These are phyloP conservation scores for Fusarium nodosum DNA, from an alignment of 2,329 filamentous ascomycete species.

Conservation along the genomic window DNA sequence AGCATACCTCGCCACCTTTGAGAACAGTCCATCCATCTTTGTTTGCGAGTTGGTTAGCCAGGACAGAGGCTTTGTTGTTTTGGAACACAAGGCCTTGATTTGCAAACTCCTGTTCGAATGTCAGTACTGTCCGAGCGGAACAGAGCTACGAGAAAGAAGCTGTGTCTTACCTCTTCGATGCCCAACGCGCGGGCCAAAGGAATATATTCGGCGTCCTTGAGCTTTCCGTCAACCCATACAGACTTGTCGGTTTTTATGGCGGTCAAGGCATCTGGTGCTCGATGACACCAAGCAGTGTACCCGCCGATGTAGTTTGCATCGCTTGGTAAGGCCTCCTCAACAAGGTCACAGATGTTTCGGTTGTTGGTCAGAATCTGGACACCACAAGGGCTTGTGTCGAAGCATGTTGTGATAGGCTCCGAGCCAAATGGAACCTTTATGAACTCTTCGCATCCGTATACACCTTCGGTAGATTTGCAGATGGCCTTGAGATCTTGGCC, in stretches of 20 bases:
- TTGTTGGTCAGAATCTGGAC: conserved; percentile 27
- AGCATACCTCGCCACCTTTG: conserved; percentile 25
- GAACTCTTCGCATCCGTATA: conserved; percentile 24
- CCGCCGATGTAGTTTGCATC: conserved; percentile 16
- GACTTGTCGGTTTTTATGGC: conserved; percentile 19
- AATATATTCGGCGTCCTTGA: conserved; percentile 12
- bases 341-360: conserved; percentile 27
- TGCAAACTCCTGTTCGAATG: background rate
- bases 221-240: conserved; percentile 26
- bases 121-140: background rate
- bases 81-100: conserved; percentile 10
- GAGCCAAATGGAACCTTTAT: conserved; percentile 32
- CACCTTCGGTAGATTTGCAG: conserved; percentile 32
- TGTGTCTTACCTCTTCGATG: conserved; percentile 8
- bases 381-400: conserved; percentile 31
- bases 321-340: conserved; percentile 14
- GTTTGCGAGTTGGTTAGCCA: conserved; percentile 22
- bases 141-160: background rate
- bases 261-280: conserved; percentile 10
- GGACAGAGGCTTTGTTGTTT: conserved; percentile 17
- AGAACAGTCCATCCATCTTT: conserved; percentile 35
- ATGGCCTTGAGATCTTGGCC: conserved; percentile 27
- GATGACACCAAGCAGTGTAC: conserved; percentile 18
- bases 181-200: conserved; percentile 3
- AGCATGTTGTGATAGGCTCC: conserved; percentile 23